Conservation (phyloP, 768 basidiomycete species). For the Galerina sulciceps region DNA sequence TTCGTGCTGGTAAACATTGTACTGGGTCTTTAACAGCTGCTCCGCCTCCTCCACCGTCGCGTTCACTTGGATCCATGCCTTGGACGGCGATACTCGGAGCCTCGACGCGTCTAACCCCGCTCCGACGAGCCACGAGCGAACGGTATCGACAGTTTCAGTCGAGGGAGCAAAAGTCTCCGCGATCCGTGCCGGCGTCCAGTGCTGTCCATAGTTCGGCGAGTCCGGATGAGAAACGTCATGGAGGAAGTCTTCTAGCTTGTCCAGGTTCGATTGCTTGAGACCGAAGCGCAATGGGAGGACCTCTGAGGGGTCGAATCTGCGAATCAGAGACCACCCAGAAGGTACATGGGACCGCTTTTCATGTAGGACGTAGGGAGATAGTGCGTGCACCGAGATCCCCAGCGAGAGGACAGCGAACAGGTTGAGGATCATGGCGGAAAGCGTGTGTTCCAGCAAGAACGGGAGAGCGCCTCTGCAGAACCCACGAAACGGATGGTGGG, state of each 20-base stretch:
- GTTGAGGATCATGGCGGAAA: slow-evolving; percentile 2
- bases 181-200: slow-evolving; percentile 47
- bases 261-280: slow-evolving; percentile 46
- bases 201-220: slow-evolving; percentile 49
- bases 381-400: slow-evolving; percentile 17
- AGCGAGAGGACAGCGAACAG: slow-evolving; percentile 13
- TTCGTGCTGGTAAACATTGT: slow-evolving; percentile 44
- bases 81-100: slow-evolving; percentile 34
- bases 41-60: slow-evolving; percentile 46
- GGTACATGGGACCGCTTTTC: slow-evolving; percentile 43
- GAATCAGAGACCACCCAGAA: slow-evolving; percentile 42
- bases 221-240: slow-evolving; percentile 50
- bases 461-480: not conserved
- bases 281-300: slow-evolving; percentile 49
- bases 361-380: slow-evolving; percentile 41
- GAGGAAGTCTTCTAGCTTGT: slow-evolving; percentile 43
- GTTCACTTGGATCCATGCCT: slow-evolving; percentile 42
- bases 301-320: slow-evolving; percentile 35
- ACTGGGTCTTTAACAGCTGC: slow-evolving; percentile 43
- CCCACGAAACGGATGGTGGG: not conserved
- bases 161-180: slow-evolving; percentile 45
- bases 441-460: not conserved
- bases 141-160: slow-evolving; percentile 38
- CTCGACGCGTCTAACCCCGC: slow-evolving; percentile 37
- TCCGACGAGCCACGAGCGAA: slow-evolving; percentile 44